phyloP scores from a whole-genome alignment of 352 stramenopile species.

The Phytopythium sindhum region DNA sequence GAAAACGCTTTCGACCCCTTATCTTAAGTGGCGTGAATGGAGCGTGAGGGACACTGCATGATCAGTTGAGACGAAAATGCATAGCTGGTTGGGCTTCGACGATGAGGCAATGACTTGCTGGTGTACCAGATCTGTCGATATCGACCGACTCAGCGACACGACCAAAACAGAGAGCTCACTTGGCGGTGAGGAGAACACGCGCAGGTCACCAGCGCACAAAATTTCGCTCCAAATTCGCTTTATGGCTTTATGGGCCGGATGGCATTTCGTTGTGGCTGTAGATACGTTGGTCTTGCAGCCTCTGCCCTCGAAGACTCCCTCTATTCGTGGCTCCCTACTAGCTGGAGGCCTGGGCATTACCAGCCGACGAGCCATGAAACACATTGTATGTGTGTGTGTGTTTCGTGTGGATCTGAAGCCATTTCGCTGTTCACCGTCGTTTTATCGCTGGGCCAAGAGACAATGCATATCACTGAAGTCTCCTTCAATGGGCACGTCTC shows the following conservation, averaged over 20 bases:
- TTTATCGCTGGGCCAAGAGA: not conserved
- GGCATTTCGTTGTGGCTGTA: slow-evolving; percentile 2
- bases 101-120: no score
- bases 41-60: no score
- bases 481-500: no score
- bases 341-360: not conserved
- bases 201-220: not conserved
- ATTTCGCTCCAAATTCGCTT: not conserved
- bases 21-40: no score
- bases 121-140: not conserved
- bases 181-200: not conserved
- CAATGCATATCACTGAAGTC: not conserved
- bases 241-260: not conserved
- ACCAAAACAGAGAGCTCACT: not conserved
- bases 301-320: not conserved
- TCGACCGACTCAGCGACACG: no score
- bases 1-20: no score
- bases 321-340: not conserved
- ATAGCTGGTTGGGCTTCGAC: no score
- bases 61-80: no score
- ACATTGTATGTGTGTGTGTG: no score
- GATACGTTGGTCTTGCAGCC: not conserved
- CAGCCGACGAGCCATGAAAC: not conserved
- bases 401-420: not conserved
- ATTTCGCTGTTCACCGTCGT: not conserved